Base-by-base conservation (phyloP, 1,284 basidiomycete species). In the Hymenochaete sp. region DNA sequence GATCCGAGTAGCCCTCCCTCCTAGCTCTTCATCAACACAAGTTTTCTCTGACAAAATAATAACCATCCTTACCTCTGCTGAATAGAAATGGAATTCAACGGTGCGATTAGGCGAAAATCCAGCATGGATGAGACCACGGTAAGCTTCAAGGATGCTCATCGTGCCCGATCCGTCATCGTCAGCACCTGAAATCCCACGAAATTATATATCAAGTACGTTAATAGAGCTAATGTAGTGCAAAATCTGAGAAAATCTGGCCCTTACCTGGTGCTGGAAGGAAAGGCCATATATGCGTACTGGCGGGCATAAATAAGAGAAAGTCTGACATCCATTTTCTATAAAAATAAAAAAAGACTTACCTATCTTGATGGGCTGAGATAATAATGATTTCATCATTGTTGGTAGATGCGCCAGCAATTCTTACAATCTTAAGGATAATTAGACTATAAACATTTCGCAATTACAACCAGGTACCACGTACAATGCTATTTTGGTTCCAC, bases 31-130 rank as follows among this genome's bases (percentile, higher is more conserved):
- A 33, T 28, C 26, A 39, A 48, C 44, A 33, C 40, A 47, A 39
- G 27, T 28, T 43, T 42, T 44, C 38, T 32, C 33, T 41, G 21
- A 35, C 25, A 40, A 40, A 48, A 50, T 40, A 42, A 42, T 9
- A 24, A 24, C 16, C 16, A 10, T 40, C 9, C 58, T 50, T 56
- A 79, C 82, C 67, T 96, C 92, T 38, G 92, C 93, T 43, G 86
- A 87, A 62, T 92, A 98, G 84, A 87, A 98, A 62, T 96, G 93
- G 64, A 97, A 95, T 61, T 98, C 93, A 48, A 98, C 76, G 14
- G 87, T 74, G 45, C 77, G 77, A 37, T 70, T 66, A 18, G 95
- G 92, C 16, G 66, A 73, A 69, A 86, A 97, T 56, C 82, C 77
- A 38, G 82, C 72, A n/a, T 74, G 70, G 52, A 93, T 70, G 48